A percentile compares a stretch with the other conserved stretches of the same genome.
Conservation (phyloP, 2,329 filamentous ascomycete species). For the Trichoderma atroviride region DNA sequence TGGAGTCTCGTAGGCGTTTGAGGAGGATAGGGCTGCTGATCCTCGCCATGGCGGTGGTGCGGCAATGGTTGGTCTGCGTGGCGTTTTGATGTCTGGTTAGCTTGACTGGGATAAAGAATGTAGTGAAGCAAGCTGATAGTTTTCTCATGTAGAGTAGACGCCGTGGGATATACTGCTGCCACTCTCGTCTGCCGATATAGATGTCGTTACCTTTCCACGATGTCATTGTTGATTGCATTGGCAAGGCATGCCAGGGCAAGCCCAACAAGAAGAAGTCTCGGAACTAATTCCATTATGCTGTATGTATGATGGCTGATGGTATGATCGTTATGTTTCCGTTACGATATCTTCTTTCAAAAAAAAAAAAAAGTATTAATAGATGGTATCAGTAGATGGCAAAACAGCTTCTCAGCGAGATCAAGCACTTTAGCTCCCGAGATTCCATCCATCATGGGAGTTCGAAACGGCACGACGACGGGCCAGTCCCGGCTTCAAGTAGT, state of each 20-base stretch:
- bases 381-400: not conserved
- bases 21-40: not conserved
- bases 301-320: not conserved
- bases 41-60: constrained; percentile 7
- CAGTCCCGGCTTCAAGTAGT: constrained; percentile 21
- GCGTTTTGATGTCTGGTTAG: not conserved
- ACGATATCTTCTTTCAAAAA: not conserved
- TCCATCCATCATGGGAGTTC: not conserved
- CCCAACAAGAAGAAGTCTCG: not conserved
- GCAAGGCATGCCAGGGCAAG: constrained; percentile 4
- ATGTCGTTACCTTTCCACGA: not conserved
- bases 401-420: not conserved
- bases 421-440: not conserved
- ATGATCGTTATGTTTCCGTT: not conserved
- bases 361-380: not conserved
- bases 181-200: not conserved
- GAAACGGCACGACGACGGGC: not conserved
- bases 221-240: not conserved
- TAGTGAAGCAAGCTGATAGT: not conserved
- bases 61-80: not conserved
- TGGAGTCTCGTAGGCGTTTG: not conserved
- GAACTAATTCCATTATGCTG: not conserved
- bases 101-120: too few relatives aligned
- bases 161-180: not conserved
- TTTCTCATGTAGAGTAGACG: not conserved